Evolutionary conservation across 495 filamentous ascomycete species (phyloP), one percentile per base, ranked within the genome.

Genomic region (Talaromyces ruber): DNA sequence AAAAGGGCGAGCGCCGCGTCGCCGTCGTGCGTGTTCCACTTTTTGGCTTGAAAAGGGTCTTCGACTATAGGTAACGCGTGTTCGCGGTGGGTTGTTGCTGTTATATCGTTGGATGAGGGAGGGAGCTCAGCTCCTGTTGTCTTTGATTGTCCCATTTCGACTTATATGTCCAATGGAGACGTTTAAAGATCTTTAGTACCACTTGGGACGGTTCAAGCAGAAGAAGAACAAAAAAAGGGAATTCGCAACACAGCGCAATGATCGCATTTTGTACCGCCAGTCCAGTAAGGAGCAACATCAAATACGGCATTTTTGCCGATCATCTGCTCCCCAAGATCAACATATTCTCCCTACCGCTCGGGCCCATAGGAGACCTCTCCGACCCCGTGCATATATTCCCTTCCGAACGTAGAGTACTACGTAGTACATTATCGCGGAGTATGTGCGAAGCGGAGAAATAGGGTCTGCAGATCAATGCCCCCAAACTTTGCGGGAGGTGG

Each of bases 1-100:
- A 81, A 81, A 12, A 81, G 64, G 2, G 74, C 74, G 71, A 79
- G 75, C 14, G 79, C 79, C 0, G 70, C 73, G 57, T 80, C 79
- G 29, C 77, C 76, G 57, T 81, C 77, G 37, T 50, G 63, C 22
- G 66, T 59, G 51, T 71, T 72, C 66, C 72, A 77, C 60, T 65
- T 69, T n/a, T 65, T 59, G 6, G 37, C 61, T 24, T 66, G 63
- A 29, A 26, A 67, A 53, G 65, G 43, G 18, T 47, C 43, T 47
- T 47, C n/a, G 16, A 47, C 6, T 47, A 6, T 6, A 47, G 16
- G 43, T 39, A 14, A 4, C 6, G 43, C 43, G 18, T 47, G 43
- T 47, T 47, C 43, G 6, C 43, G 4, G 7, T 47, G 43, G 12
- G 43, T 47, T 47, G 43, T 21, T 47, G 43, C 43, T 47, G 43